Base-by-base conservation (phyloP, 2,329 filamentous ascomycete genomes). In the Aspergillus sp. region DNA sequence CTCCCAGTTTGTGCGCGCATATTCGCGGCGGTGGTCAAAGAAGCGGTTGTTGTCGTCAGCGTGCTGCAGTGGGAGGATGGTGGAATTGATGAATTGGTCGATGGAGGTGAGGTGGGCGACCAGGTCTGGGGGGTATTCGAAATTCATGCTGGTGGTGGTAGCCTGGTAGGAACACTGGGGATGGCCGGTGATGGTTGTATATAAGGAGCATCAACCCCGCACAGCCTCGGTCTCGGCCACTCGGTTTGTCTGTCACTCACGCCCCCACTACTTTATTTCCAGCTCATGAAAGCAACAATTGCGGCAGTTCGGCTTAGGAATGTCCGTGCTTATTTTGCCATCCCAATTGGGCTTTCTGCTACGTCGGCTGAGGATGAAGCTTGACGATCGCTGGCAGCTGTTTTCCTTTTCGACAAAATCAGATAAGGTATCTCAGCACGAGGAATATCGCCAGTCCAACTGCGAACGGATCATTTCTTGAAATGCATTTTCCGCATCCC, bases 21-120 rank as follows among this genome's bases (percentile, higher is more conserved):
- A 79, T 64, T 88, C 85, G 61, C 85, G 82, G 17, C 85, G 80
- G 70, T 88, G 82, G 69, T 87, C 84, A 72, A 88, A 87, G 79
- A 88, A 88, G 57, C 84, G 81, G 54, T 84, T 77, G 66, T 87
- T 87, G 68, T 86, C 83, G 65, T 83, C 71, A 22, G 74, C 71
- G 60, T 80, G 71, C 68, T 87, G 68, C 9, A 70, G 59, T 2
- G 68, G 67, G 17, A 69, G 60, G 20, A 70, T 86, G 49, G 79
- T 77, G 13, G 70, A 66, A 3, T 79, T 73, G 62, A 87, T 86
- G 72, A 86, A 86, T n/a, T 67, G 66, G 70, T 86, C 83, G 12
- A 87, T 73, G n/a, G 74, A 69, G 27, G 68, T 57, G 30, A 86
- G 70, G 65, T 83, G 82, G 6, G 73, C 58, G 44, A 77, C 67